Base-by-base conservation (phyloP, 2,329 filamentous ascomycete genomes). In the Sodiomyces alkalinus region DNA sequence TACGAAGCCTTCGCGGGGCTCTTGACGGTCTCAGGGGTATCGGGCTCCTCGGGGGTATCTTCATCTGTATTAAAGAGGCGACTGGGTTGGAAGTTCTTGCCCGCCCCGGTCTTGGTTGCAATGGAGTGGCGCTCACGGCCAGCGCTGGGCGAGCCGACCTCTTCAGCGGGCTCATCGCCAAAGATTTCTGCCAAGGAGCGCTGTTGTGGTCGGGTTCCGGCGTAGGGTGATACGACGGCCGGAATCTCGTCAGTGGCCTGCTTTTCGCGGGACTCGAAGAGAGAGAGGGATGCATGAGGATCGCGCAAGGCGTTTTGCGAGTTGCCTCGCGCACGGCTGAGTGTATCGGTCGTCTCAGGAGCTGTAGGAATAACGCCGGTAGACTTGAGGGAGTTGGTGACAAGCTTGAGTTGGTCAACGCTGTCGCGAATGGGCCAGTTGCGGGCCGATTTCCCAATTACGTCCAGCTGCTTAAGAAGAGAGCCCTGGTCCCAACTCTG, bases 361-460 rank as follows among this genome's bases (percentile, higher is more conserved):
- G 49, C 41, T 6, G 43, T 40, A 13, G 41, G 30, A 22, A 44
- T 39, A 32, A 47, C 51, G 32, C 56, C 57, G n/a, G 55, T 50
- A 21, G 56, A 52, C 41, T 68, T 66, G 42, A 71, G 56, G 38
- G 64, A 75, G 27, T 59, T 62, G 38, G 68, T 62, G 43, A 93
- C 81, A 44, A 93, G 59, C 43, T 73, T 75, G 41, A 78, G 65
- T 58, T 96, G 86, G 30, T 93, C 85, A 43, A 72, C 72, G 47
- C 77, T 80, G 48, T 93, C 85, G 41, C 74, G 73, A 47, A 98
- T 92, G 30, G 90, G 90, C 90, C 90, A 98, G 56, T 90, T 92
- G 51, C 79, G 80, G 32, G 81, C 82, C 30, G 79, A 77, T 48
- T 76, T 78, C 44, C 90, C 87, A 52, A 98, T 96, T 32, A 94